These are phyloP conservation scores for Eucalyptus pauciflora DNA, from an alignment of 345 rosid species.

Conservation along the genomic window DNA sequence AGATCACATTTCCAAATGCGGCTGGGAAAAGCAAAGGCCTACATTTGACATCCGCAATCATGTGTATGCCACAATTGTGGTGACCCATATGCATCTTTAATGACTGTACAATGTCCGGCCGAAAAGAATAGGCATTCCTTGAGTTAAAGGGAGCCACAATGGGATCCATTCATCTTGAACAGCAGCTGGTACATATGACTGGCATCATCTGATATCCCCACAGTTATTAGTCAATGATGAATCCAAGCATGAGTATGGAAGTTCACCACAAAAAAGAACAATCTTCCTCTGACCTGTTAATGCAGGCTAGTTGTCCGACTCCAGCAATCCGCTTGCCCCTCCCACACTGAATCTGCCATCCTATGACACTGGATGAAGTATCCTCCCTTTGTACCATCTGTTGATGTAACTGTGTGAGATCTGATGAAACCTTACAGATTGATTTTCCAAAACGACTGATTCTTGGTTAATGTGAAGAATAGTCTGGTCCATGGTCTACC, in stretches of 20 bases:
- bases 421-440: neutral
- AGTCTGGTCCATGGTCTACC: neutral
- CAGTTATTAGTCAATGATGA: neutral
- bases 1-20: neutral
- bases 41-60: neutral
- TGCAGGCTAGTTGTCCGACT: neutral
- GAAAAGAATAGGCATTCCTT: neutral
- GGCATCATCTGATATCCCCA: neutral
- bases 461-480: neutral
- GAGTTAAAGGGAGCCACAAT: neutral
- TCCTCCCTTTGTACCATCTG: neutral
- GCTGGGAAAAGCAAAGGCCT: neutral
- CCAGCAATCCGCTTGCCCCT: neutral
- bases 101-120: neutral
- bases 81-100: neutral
- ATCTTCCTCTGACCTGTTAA: constrained; percentile 12
- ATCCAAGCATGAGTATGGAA: neutral
- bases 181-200: neutral
- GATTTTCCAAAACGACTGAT: neutral
- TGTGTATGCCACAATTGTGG: neutral
- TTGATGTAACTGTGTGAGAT: neutral
- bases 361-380: neutral
- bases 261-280: neutral
- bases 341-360: constrained; percentile 4
- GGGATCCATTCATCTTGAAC: neutral